These are phyloP conservation scores for Apiospora kogelbergensis DNA, from an alignment of 2,329 filamentous ascomycete species.

Conservation along the genomic window DNA sequence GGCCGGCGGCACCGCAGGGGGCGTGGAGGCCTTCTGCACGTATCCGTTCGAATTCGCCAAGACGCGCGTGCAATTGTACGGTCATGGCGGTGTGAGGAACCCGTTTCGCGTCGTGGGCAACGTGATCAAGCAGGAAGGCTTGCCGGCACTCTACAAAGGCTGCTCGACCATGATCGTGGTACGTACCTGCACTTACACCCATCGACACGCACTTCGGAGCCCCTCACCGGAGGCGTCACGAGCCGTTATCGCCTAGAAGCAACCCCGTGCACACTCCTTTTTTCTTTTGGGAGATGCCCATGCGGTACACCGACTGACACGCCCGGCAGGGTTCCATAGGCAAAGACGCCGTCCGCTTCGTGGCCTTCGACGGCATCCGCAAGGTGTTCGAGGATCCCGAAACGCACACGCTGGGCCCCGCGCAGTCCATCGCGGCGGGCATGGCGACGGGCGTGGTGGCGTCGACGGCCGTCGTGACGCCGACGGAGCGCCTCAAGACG, in stretches of 20 bases:
- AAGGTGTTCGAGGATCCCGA: constrained; percentile 48
- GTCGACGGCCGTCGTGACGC: constrained; percentile 58
- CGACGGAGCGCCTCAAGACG: constrained; percentile 64
- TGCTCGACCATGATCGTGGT: constrained; percentile 50
- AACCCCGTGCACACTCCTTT: not conserved
- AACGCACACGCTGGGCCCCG: constrained; percentile 53
- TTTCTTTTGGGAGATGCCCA: not conserved
- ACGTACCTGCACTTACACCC: constrained; percentile 14
- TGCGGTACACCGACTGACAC: not conserved
- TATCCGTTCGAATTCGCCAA: constrained; percentile 67
- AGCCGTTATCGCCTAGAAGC: not conserved
- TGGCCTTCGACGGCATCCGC: constrained; percentile 64
- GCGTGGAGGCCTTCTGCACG: constrained; percentile 32
- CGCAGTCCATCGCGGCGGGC: constrained; percentile 55
- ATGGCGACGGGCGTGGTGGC: constrained; percentile 60
- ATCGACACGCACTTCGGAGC: not conserved
- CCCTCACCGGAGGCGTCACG: no score
- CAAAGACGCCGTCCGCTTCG: constrained; percentile 63
- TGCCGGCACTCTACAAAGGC: constrained; percentile 59
- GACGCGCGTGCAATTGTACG: constrained; percentile 55
- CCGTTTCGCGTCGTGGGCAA: constrained; percentile 55
- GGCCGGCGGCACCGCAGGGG: constrained; percentile 32
- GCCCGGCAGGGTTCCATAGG: constrained; percentile 49
- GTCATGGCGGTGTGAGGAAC: constrained; percentile 43
- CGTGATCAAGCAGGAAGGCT: constrained; percentile 56